Conservation (phyloP, 2,329 filamentous ascomycete genomes). For the Pyricularia pennisetigena region DNA sequence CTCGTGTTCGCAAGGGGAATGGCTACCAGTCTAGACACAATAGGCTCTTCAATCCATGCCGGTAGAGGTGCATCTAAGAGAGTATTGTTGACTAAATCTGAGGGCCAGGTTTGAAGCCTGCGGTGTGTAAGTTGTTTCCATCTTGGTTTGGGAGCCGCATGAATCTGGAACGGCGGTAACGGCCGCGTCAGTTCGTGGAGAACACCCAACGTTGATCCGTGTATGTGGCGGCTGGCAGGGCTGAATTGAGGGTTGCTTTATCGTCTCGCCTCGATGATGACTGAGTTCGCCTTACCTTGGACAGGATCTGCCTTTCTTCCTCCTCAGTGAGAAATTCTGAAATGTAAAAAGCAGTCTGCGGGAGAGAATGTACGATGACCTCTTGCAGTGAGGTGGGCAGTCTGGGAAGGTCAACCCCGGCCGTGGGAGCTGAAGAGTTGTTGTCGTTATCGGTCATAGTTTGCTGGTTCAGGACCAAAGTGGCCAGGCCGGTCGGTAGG, state of each 20-base stretch:
- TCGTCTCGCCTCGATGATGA: background rate
- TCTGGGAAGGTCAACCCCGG: background rate
- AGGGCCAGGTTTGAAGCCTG: conserved; percentile 84
- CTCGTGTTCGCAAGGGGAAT: conserved; percentile 26
- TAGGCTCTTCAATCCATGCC: conserved; percentile 60
- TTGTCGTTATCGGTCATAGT: background rate
- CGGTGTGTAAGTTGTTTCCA: conserved; percentile 88
- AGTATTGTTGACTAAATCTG: conserved; percentile 66
- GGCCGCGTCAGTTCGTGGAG: background rate
- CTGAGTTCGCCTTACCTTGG: conserved; percentile 45
- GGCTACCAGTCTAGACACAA: conserved; percentile 52
- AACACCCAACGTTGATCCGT: background rate
- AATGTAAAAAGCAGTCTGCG: conserved; percentile 70
- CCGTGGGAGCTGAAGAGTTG: background rate
- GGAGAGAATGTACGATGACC: conserved; percentile 43
- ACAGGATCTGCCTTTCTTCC: conserved; percentile 62
- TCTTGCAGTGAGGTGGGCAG: conserved; percentile 41
- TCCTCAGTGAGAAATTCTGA: conserved; percentile 69
- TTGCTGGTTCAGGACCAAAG: background rate
- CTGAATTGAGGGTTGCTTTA: background rate
- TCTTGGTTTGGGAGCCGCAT: conserved; percentile 57
- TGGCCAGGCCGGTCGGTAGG: background rate
- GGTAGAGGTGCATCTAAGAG: conserved; percentile 69
- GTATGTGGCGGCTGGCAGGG: background rate
- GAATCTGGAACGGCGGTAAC: conserved; percentile 30